phyloP scores from a whole-genome alignment of 805 yeast genomes.

The Monosporozyma unispora region DNA sequence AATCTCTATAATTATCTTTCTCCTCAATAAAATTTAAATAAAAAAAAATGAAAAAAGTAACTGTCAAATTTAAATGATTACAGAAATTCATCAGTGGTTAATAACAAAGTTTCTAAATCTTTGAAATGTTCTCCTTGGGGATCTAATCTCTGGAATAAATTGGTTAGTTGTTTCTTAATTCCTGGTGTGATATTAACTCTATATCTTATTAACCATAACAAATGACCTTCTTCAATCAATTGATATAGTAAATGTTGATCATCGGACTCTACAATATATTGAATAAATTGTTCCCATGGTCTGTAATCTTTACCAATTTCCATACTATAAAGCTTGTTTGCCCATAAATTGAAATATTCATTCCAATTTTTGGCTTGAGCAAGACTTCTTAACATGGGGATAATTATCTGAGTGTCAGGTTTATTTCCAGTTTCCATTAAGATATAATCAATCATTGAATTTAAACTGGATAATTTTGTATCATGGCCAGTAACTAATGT shows the following conservation, averaged over 20 bases:
- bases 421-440: constrained; percentile 3
- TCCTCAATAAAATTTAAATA: neutral
- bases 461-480: constrained; percentile 11
- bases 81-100: neutral
- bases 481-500: constrained; percentile 12
- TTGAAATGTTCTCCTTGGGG: constrained; percentile 1
- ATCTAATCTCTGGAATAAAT: constrained; percentile 10
- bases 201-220: constrained; percentile 20
- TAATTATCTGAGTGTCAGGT: constrained; percentile 9
- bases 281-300: constrained; percentile 22
- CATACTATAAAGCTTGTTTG: constrained; percentile 6
- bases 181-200: constrained; percentile 14
- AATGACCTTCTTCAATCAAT: constrained; percentile 16
- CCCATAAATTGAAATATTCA: constrained; percentile 21
- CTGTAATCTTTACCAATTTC: constrained; percentile 15
- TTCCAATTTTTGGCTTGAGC: constrained; percentile 17
- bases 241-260: constrained; percentile 11
- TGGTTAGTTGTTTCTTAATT: constrained; percentile 9
- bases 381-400: constrained; percentile 13
- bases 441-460: constrained; percentile 15
- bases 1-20: neutral
- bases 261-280: constrained; percentile 11
- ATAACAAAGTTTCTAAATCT: neutral
- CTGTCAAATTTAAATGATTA: neutral
- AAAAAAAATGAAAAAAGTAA: neutral